phyloP scores from a whole-genome alignment of 2,329 filamentous ascomycete genomes.

The Cladophialophora bantiana region DNA sequence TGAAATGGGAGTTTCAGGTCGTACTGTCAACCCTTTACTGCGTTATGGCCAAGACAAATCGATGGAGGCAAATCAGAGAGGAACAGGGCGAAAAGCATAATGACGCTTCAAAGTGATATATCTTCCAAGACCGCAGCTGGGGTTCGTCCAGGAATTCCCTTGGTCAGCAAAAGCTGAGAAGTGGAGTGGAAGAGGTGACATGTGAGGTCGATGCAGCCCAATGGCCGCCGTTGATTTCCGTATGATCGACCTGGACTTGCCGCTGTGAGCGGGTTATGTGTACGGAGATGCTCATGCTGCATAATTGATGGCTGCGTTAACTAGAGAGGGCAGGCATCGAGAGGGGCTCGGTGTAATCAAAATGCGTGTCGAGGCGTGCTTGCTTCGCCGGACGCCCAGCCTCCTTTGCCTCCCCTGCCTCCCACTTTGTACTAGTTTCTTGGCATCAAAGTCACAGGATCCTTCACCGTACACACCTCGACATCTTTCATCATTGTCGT shows the following conservation, averaged over 20 bases:
- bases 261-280: neutral
- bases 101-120: neutral
- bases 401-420: neutral
- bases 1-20: neutral
- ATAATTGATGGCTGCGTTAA: neutral
- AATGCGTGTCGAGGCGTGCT: neutral
- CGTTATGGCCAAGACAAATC: neutral
- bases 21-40: neutral
- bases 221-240: neutral
- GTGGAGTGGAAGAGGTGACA: neutral
- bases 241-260: neutral
- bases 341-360: neutral
- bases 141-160: neutral
- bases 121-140: neutral
- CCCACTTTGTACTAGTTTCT: neutral
- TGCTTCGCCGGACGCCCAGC: conserved; percentile 2
- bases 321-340: neutral
- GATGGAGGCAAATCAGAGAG: neutral
- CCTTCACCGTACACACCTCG: neutral
- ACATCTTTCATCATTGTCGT: neutral
- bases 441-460: neutral
- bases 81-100: neutral
- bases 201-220: neutral
- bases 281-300: neutral
- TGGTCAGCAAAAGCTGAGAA: neutral